Conservation (phyloP, 495 filamentous ascomycete genomes). For the Penicillium paradoxum region DNA sequence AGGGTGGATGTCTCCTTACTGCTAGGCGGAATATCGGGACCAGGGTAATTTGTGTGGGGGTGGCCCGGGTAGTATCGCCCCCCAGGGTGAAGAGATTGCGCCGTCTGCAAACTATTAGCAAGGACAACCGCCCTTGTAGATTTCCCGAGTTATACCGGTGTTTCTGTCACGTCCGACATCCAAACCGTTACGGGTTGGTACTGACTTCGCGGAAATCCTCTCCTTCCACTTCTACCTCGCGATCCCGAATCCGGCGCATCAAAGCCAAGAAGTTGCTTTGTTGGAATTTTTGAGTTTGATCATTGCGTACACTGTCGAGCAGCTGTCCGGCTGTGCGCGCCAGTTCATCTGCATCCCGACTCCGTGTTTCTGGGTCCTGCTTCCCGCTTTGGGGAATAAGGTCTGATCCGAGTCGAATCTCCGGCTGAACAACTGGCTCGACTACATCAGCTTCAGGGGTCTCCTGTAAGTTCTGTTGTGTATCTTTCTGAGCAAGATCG, state of each 20-base stretch:
- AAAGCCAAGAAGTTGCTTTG: constrained; percentile 71
- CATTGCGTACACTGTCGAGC: constrained; percentile 62
- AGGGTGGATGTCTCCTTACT: constrained; percentile 20
- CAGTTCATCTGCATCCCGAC: constrained; percentile 58
- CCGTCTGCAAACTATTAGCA: constrained; percentile 37
- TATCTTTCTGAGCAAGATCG: constrained; percentile 9
- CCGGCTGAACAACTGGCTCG: constrained; percentile 16
- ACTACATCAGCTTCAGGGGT: constrained; percentile 4
- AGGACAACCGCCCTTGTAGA: constrained; percentile 28
- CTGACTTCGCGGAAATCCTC: constrained; percentile 54
- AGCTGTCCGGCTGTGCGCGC: constrained; percentile 66
- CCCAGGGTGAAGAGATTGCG: constrained; percentile 49
- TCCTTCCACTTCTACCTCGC: constrained; percentile 49
- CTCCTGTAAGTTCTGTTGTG: constrained; percentile 9
- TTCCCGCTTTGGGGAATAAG: constrained; percentile 34
- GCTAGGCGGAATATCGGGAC: neutral
- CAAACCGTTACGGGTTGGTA: constrained; percentile 40
- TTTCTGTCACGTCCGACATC: constrained; percentile 37
- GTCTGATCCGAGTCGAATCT: constrained; percentile 50
- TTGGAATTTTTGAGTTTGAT: constrained; percentile 68
- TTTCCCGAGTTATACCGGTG: constrained; percentile 34
- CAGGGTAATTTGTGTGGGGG: constrained; percentile 7
- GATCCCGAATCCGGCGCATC: constrained; percentile 62
- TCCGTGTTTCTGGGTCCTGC: constrained; percentile 17
- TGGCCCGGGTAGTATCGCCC: constrained; percentile 44